Conservation (phyloP, 2,329 filamentous ascomycete species). For the Colletotrichum sojae region DNA sequence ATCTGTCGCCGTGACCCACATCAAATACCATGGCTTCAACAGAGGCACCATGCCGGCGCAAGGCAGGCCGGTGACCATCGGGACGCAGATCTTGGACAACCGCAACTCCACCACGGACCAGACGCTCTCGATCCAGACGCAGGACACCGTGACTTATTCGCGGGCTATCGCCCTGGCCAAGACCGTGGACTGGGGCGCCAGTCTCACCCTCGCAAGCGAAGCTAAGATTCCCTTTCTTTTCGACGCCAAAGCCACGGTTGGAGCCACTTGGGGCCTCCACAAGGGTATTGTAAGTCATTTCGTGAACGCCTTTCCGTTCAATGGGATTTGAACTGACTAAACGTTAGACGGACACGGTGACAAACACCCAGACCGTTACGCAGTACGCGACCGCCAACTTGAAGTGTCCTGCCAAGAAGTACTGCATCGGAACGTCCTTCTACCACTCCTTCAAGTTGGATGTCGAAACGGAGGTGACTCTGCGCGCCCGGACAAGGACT, state of each 20-base stretch:
- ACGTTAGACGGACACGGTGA: neutral
- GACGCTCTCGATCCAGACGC: neutral
- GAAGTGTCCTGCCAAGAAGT: slow-evolving; percentile 36
- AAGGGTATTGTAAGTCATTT: too few species aligned
- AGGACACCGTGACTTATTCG: neutral
- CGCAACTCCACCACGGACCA: neutral
- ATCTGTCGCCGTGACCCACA: neutral
- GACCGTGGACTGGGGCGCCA: neutral
- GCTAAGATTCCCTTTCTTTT: too few species aligned
- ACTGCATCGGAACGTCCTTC: slow-evolving; percentile 36
- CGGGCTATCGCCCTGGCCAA: neutral
- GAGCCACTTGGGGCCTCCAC: too few species aligned
- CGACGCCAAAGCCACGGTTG: too few species aligned
- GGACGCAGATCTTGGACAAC: neutral
- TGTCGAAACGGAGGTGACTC: slow-evolving; percentile 28
- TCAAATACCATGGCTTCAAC: neutral
- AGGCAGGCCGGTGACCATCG: neutral
- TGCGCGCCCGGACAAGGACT: neutral
- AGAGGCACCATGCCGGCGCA: neutral
- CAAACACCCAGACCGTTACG: neutral
- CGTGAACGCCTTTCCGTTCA: too few species aligned
- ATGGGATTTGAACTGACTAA: too few species aligned
- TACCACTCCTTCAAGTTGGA: slow-evolving; percentile 36
- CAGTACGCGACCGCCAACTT: neutral
- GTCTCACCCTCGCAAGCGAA: neutral